These are phyloP conservation scores for Platanthera guangdongensis DNA, from an alignment of 106 monocot genomes.

Conservation along the genomic window DNA sequence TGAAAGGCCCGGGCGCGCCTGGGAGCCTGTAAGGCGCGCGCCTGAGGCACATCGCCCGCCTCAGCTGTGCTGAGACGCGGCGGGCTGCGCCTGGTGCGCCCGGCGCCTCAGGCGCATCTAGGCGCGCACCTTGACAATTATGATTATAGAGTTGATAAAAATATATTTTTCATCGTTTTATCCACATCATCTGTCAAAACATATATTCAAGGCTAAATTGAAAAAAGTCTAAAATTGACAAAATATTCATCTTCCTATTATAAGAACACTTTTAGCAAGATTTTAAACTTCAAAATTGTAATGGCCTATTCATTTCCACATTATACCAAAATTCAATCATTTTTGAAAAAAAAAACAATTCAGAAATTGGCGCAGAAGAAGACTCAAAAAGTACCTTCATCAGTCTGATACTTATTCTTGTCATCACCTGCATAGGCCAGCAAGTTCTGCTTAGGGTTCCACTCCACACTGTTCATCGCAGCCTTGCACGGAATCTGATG, in stretches of 20 bases:
- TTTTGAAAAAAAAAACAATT: neutral
- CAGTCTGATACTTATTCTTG: conserved; percentile 87
- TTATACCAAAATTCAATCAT: neutral
- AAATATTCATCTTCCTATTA: too few relatives aligned
- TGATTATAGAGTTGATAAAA: too few relatives aligned
- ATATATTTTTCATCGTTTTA: too few relatives aligned
- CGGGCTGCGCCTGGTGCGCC: too few relatives aligned
- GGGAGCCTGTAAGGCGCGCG: too few relatives aligned
- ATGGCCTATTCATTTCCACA: neutral
- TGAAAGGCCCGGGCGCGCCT: too few relatives aligned
- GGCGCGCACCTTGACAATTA: too few relatives aligned
- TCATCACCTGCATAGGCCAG: conserved; percentile 97
- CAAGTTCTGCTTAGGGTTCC: conserved; percentile 90
- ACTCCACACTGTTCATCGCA: conserved; percentile 96
- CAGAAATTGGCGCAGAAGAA: neutral
- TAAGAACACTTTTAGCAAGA: neutral
- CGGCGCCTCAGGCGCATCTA: too few relatives aligned
- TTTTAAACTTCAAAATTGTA: neutral
- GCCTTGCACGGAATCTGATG: conserved; percentile 93
- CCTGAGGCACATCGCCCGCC: too few relatives aligned
- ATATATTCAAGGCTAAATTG: too few relatives aligned
- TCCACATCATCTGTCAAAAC: too few relatives aligned
- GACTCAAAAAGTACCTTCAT: conserved; percentile 46
- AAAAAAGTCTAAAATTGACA: neutral
- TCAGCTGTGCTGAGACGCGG: too few relatives aligned